Percentiles rank a stretch among this genome's conserved stretches.
These are phyloP conservation scores for Claviceps spartinae DNA, from an alignment of 2,329 filamentous ascomycete species.

Conservation along the genomic window DNA sequence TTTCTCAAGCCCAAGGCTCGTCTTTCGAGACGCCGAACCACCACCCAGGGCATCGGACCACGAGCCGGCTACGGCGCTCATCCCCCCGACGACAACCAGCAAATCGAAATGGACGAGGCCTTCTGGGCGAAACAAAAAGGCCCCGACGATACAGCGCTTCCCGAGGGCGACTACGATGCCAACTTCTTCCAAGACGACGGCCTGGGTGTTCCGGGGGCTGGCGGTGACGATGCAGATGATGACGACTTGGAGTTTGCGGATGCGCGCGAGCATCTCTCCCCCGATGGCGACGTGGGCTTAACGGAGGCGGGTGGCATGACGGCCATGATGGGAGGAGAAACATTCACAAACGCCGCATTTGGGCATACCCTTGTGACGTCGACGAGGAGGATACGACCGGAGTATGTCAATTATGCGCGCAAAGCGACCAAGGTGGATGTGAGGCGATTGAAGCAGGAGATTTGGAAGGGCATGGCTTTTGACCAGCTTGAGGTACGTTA, in stretches of 20 bases:
- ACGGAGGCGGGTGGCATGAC: conserved; percentile 35
- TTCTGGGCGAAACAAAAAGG: conserved; percentile 77
- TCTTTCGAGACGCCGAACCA: conserved; percentile 50
- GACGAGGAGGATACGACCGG: conserved; percentile 47
- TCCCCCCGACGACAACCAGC: conserved; percentile 37
- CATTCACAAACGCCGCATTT: conserved; percentile 36
- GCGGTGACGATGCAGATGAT: conserved; percentile 46
- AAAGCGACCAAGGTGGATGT: conserved; percentile 62
- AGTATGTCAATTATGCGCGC: conserved; percentile 57
- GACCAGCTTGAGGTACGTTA: conserved; percentile 37
- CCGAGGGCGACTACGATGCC: conserved; percentile 78
- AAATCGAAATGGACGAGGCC: conserved; percentile 81
- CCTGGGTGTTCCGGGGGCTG: conserved; percentile 44
- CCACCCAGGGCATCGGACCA: conserved; percentile 26
- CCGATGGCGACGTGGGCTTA: conserved; percentile 37
- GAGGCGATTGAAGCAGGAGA: conserved; percentile 52
- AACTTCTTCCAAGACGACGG: conserved; percentile 94
- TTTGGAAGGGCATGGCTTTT: conserved; percentile 54
- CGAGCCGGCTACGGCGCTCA: conserved; percentile 29
- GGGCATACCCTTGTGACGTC: conserved; percentile 56
- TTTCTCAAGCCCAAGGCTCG: conserved; percentile 92
- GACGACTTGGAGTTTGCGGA: conserved; percentile 66
- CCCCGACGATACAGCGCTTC: conserved; percentile 43
- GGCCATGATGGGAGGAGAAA: conserved; percentile 37
- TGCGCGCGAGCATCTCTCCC: conserved; percentile 66